A percentile compares a stretch with the other conserved stretches of the same genome.
phyloP scores from a whole-genome alignment of 257 asterid genomes.

The Nicotiana sylvestris region DNA sequence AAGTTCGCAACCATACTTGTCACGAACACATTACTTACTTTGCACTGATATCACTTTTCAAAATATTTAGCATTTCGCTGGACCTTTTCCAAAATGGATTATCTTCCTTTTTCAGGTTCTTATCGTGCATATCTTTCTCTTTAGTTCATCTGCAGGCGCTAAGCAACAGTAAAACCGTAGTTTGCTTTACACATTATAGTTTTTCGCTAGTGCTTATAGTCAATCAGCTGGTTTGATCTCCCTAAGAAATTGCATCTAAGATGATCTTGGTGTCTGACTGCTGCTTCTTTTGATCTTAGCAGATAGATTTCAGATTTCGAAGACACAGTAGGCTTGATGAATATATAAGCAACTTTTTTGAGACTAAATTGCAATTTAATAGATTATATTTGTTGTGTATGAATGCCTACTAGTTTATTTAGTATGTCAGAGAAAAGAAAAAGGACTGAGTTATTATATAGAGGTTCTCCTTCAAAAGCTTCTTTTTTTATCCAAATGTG shows the following conservation, averaged over 20 bases:
- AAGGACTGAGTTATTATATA: background rate
- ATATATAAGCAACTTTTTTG: background rate
- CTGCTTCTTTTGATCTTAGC: background rate
- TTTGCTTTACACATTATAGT: background rate
- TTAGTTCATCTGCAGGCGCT: background rate
- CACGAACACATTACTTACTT: background rate
- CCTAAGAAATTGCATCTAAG: background rate
- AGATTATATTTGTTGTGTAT: background rate
- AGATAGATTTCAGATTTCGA: background rate
- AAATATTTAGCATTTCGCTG: background rate
- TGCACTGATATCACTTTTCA: background rate
- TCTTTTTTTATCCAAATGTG: background rate
- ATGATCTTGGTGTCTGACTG: background rate
- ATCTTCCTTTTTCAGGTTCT: background rate
- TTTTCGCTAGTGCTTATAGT: background rate
- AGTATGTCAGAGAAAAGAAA: background rate
- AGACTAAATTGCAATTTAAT: background rate
- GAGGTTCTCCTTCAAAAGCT: background rate
- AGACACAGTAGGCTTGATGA: background rate
- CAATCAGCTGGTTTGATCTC: conserved; percentile 3
- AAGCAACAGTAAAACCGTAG: background rate
- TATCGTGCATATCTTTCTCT: background rate
- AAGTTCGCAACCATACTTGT: background rate
- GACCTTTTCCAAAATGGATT: background rate
- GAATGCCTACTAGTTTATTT: background rate